Base-by-base conservation (phyloP, 179 eudicot species). In the Beta macrorhiza region DNA sequence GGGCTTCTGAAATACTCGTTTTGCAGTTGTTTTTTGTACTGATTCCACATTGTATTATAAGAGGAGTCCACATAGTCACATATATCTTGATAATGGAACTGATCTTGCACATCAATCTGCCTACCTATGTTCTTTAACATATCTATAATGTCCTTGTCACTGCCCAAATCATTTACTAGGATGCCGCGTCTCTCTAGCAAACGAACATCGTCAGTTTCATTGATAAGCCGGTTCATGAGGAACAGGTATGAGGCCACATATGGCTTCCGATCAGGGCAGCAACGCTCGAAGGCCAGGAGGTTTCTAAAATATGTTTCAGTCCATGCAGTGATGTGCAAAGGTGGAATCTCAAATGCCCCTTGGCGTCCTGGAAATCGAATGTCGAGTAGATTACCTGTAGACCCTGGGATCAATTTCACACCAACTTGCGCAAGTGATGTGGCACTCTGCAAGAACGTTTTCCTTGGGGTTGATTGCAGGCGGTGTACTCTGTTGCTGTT, bases 1-100 rank as follows among this genome's bases (percentile, higher is more conserved):
- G 77, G 77, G 19, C 64, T 55, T 55, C 64, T 74, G 22, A 74
- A 74, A 7, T 74, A 74, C 25, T 56, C 22, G 49, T 74, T 55
- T 45, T 56, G 64, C 77, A 74, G 42, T 37, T 55, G 20, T 55
- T 20, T 56, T 11, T 8, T 74, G 77, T 74, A 74, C 14, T 10
- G 10, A 56, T 55, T 55, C 77, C 77, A 74, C 77, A 74, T 56
- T 16, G 64, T 74, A 16, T 56, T 55, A 63, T 74, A 74, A 15
- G 77, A 74, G 8, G 77, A 74, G 17, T 74, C 63, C 6, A 74
- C 77, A 17, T 29, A 14, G 29, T 74, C 65, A 53, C 62, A 74
- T n/a, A 74, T 29, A 5, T 74, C 49, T 57, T 56, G 65, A 56
- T 74, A 55, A 22, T 32, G 56, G 64, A 74, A 74, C 42, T 37